Base-by-base conservation (phyloP, 1,139 yeast species). In the Candida sanyaensis region DNA sequence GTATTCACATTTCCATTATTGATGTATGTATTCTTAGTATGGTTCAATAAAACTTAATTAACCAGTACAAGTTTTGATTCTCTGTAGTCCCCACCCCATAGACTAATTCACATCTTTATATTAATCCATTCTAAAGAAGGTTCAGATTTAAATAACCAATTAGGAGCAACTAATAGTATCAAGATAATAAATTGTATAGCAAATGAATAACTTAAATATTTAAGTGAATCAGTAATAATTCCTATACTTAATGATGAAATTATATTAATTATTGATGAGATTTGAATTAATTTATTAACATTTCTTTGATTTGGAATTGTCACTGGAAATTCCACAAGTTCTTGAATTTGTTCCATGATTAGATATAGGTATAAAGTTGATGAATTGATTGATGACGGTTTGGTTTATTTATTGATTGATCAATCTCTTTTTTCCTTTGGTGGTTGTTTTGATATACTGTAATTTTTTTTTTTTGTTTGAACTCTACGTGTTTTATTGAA, bases 221-320 rank as follows among this genome's bases (percentile, higher is more conserved):
- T 11, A 28, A 55, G 45, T 9, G 53, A 49, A 37, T 48, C 46
- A 6, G 55, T 50, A 5, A 44, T 31, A 6, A 54, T 10, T 5
- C 59, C 59, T 33, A 54, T 37, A 8, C 33, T 26, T 10, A 55
- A 45, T 39, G 58, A 53, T 2, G 44, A 31, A 6, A 53, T 8
- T 4, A 49, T 37, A 42, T 55, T 53, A 7, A 46, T 12, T 21
- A 49, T 37, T 10, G 54, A 43, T 11, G 53, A 48, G 6, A 11
- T 32, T 23, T 42, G 31, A n/a, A 53, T 50, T 8, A 55, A 37
- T 10, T 29, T 24, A 31, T 53, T 52, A 10, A 53, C 55, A 34
- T 40, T 34, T 17, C 29, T 43, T 42, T 55, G 58, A 43, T 55
- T 55, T 31, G 56, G 57, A 17, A 55, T 54, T 3, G 57, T 54